Percentiles rank a stretch among this genome's conserved stretches.
phyloP scores from a whole-genome alignment of 164 flowering plant species.

The Chloranthus sessilifolius region DNA sequence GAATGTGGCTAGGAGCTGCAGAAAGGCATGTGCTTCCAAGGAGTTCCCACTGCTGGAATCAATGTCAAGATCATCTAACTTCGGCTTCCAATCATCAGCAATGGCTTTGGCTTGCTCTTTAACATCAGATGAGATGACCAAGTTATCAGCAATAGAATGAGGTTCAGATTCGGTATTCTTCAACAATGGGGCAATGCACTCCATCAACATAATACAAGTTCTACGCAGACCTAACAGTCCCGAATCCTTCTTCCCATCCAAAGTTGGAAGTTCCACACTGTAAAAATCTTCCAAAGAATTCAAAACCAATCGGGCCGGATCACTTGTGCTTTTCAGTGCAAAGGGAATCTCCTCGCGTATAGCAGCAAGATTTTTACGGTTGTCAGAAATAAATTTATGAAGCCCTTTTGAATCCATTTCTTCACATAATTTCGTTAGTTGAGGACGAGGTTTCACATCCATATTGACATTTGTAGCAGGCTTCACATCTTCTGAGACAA shows the following conservation, averaged over 20 bases:
- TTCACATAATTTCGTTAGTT: conserved; percentile 67
- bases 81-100: conserved; percentile 93
- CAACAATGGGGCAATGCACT: conserved; percentile 60
- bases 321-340: conserved; percentile 64
- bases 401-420: conserved; percentile 82
- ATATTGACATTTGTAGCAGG: conserved; percentile 27
- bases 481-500: conserved; percentile 25
- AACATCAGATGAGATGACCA: conserved; percentile 45
- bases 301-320: conserved; percentile 68
- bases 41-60: conserved; percentile 90
- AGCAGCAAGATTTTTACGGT: conserved; percentile 80
- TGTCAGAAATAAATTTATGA: conserved; percentile 87
- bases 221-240: conserved; percentile 71
- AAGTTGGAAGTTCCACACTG: conserved; percentile 32
- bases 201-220: conserved; percentile 95
- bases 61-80: conserved; percentile 66
- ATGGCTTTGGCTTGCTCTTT: conserved; percentile 64
- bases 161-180: conserved; percentile 18
- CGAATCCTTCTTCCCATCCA: conserved; percentile 79
- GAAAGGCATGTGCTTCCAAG: conserved; percentile 93
- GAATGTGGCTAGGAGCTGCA: conserved; percentile 86
- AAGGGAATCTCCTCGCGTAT: conserved; percentile 78
- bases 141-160: conserved; percentile 26
- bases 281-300: conserved; percentile 77
- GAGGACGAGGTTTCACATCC: conserved; percentile 50